Evolutionary conservation across 2,329 filamentous ascomycete genomes (phyloP).

Genomic region (Microcyclosporella mali): DNA sequence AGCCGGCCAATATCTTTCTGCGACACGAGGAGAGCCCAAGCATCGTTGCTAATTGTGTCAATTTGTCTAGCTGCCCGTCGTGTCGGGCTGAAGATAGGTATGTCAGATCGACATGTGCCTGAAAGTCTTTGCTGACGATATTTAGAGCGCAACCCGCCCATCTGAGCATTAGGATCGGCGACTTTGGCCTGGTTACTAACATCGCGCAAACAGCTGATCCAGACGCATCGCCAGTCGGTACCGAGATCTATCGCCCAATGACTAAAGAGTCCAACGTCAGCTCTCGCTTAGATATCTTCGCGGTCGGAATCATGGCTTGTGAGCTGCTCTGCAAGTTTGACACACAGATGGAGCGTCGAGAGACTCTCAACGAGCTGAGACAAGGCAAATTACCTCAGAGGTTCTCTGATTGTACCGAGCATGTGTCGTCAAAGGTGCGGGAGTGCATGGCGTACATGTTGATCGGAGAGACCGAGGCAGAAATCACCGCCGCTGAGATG

Average conservation of each 20-base stretch:
- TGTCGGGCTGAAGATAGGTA: constrained; percentile 32
- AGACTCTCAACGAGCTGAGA: constrained; percentile 31
- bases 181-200: constrained; percentile 60
- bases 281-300: constrained; percentile 55
- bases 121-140: too few relatives aligned
- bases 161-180: constrained; percentile 54
- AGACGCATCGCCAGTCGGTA: constrained; percentile 45
- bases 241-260: constrained; percentile 56
- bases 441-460: background rate
- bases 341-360: constrained; percentile 38
- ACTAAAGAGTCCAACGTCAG: constrained; percentile 33
- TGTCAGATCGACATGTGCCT: too few relatives aligned
- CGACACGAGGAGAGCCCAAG: constrained; percentile 36
- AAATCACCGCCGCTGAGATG: background rate
- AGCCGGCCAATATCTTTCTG: constrained; percentile 63
- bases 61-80: constrained; percentile 41
- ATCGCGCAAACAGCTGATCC: constrained; percentile 34
- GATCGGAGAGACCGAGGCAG: background rate
- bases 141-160: constrained; percentile 12
- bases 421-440: background rate
- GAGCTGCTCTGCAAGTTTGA: constrained; percentile 54
- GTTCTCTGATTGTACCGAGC: constrained; percentile 9
- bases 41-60: constrained; percentile 37
- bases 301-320: constrained; percentile 56
- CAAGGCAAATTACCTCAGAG: constrained; percentile 11